Base-by-base conservation (phyloP, 805 yeast genomes). In the Candida methanosorbosa region DNA sequence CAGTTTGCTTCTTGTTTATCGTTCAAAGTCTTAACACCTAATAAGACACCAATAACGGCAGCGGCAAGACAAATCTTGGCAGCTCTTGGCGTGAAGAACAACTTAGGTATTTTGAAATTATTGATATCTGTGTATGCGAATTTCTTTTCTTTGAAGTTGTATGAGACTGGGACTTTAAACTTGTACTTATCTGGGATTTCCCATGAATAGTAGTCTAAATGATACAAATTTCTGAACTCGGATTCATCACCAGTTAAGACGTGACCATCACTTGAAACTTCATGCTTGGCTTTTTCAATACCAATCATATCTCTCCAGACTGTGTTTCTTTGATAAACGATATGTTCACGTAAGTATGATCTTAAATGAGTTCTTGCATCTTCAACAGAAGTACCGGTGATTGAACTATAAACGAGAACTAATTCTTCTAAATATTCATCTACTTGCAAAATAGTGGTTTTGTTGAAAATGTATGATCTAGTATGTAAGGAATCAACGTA, bases 1-100 rank as follows among this genome's bases (percentile, higher is more conserved):
- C 81, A 74, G 47, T 80, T 69, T 45, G 68, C 71, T 50, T 79
- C 75, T 4, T 70, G 75, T 26, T 61, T 60, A 48, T 78, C 83
- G 40, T 76, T 70, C 40, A 79, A 70, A 1, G 85, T 78, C 41
- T 74, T 68, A 27, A 78, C 74, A 37, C 71, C 69, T 34, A 78
- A 51, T 24, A 79, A 57, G 11, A 78, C 45, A 25, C 70, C 68
- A 15, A 81, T 77, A n/a, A 68, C 63, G 9, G 67, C 49, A 30
- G 72, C 61, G 30, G 74, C 72, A 20, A 73, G 42, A 2, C 58
- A 52, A 34, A 76, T 50, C 42, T 75, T 76, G 33, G 67, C 52
- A 9, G 74, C 59, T 40, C 68, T 73, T 55, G 64, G 46, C 6
- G 72, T 61, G 36, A 69, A 56, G 21, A 74, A 50, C 23, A 66